Percentiles rank a stretch among this genome's conserved stretches.
Evolutionary conservation across 768 basidiomycete species (phyloP).

Genomic region (Boletus fagicola): DNA sequence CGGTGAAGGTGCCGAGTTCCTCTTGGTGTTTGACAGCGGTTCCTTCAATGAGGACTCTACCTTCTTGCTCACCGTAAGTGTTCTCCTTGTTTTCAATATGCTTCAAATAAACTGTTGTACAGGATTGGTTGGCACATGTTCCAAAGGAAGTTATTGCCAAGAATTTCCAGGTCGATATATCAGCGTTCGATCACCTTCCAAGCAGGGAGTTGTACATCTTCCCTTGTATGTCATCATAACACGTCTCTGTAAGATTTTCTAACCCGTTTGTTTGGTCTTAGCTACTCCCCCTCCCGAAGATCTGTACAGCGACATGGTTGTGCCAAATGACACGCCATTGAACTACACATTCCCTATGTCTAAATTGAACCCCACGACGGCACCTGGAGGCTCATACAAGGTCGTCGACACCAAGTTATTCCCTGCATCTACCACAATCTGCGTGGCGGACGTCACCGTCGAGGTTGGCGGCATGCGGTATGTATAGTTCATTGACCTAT

Average conservation of each 20-base stretch:
- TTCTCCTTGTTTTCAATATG: background rate
- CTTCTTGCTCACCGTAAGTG: conserved; percentile 40
- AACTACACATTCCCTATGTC: conserved; percentile 58
- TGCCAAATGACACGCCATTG: conserved; percentile 49
- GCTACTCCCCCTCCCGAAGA: conserved; percentile 44
- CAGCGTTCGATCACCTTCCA: conserved; percentile 56
- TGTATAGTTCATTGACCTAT: conserved; percentile 5
- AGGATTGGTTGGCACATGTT: conserved; percentile 68
- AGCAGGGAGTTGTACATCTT: conserved; percentile 55
- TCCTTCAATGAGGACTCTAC: conserved; percentile 57
- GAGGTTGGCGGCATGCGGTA: conserved; percentile 62
- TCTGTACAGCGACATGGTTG: conserved; percentile 40
- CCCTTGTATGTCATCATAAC: conserved; percentile 32
- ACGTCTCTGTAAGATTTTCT: background rate
- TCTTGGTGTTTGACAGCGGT: conserved; percentile 44
- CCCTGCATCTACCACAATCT: conserved; percentile 49
- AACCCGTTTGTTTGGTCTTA: conserved; percentile 13
- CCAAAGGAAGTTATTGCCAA: conserved; percentile 59
- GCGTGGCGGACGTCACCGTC: conserved; percentile 56
- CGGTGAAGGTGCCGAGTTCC: conserved; percentile 50
- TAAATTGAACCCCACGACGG: conserved; percentile 39
- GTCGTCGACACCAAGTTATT: conserved; percentile 58
- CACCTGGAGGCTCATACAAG: conserved; percentile 58
- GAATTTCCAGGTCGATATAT: conserved; percentile 52
- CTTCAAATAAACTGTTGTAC: conserved; percentile 14